Evolutionary conservation across 352 stramenopile species (phyloP).

Genomic region (Globisporangium megalacanthum): DNA sequence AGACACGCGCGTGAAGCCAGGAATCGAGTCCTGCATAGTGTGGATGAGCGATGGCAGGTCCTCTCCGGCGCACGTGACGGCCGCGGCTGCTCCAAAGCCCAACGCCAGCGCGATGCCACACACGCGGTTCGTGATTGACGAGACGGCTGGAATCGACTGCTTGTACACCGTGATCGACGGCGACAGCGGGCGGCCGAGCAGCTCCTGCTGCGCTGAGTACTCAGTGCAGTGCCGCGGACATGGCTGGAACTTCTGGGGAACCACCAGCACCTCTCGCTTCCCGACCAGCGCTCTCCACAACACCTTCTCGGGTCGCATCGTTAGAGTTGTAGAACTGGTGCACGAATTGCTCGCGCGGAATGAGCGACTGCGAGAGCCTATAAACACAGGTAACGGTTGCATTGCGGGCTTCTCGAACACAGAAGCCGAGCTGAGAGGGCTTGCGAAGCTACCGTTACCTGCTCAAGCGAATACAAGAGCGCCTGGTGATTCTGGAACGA

Average conservation of each 20-base stretch:
- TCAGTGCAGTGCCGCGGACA: background rate
- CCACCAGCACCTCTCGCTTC: background rate
- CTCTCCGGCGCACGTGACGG: constrained; percentile 50
- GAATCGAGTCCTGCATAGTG: constrained; percentile 30
- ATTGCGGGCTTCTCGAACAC: too few species aligned
- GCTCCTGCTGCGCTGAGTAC: constrained; percentile 76
- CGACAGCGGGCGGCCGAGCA: constrained; percentile 79
- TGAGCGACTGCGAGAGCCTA: background rate
- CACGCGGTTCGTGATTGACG: constrained; percentile 89
- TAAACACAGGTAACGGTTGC: background rate
- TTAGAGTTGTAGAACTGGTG: background rate
- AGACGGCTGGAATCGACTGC: constrained; percentile 86
- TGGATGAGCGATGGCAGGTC: constrained; percentile 64
- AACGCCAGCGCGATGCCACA: constrained; percentile 76
- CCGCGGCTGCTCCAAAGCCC: constrained; percentile 44
- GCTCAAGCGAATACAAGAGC: constrained; percentile 1
- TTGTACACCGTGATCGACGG: constrained; percentile 92
- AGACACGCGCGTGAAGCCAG: constrained; percentile 32
- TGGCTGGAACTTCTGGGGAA: background rate
- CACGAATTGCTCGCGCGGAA: background rate
- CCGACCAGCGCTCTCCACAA: background rate
- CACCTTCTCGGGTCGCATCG: constrained; percentile 2
- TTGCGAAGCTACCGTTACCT: constrained; percentile 1
- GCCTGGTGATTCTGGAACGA: background rate
- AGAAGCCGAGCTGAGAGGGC: too few species aligned